A percentile compares a stretch with the other conserved stretches of the same genome.
Conservation (phyloP, 1,284 basidiomycete genomes). For the Pulchroboletus neoregius region DNA sequence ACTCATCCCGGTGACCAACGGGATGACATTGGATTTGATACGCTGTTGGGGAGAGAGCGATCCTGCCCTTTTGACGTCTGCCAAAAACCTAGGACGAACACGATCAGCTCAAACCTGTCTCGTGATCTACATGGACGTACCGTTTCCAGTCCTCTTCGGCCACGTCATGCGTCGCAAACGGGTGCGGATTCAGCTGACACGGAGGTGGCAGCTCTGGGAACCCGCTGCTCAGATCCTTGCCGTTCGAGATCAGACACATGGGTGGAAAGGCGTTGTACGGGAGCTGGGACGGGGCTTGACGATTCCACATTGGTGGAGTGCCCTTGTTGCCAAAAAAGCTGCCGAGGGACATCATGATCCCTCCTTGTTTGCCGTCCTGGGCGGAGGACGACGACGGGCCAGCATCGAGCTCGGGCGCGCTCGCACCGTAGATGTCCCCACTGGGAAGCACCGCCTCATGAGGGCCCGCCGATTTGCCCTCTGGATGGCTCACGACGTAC, state of each 20-base stretch:
- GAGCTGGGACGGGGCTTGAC: conserved; percentile 16
- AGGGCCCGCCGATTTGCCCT: neutral
- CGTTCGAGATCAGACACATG: conserved; percentile 32
- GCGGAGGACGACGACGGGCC: neutral
- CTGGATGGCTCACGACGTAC: conserved; percentile 6
- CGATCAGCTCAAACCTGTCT: neutral
- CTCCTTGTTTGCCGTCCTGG: too few species aligned
- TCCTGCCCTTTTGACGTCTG: conserved; percentile 28
- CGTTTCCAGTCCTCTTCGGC: conserved; percentile 33
- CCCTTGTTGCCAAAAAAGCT: conserved; percentile 30
- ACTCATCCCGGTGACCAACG: conserved; percentile 19
- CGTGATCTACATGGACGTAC: conserved; percentile 5
- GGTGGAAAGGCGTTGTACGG: conserved; percentile 25
- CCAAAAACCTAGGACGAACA: conserved; percentile 20
- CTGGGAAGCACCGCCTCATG: neutral
- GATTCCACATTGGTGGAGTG: conserved; percentile 28
- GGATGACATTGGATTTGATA: conserved; percentile 30
- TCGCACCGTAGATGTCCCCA: neutral
- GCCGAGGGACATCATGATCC: conserved; percentile 16
- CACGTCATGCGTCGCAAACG: conserved; percentile 32
- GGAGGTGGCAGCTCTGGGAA: conserved; percentile 33
- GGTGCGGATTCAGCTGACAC: conserved; percentile 22
- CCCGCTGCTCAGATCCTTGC: conserved; percentile 15
- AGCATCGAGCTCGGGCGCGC: neutral
- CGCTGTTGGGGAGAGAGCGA: conserved; percentile 25